These are phyloP conservation scores for Tetracladium setigerum DNA, from an alignment of 495 filamentous ascomycete species.

Conservation along the genomic window DNA sequence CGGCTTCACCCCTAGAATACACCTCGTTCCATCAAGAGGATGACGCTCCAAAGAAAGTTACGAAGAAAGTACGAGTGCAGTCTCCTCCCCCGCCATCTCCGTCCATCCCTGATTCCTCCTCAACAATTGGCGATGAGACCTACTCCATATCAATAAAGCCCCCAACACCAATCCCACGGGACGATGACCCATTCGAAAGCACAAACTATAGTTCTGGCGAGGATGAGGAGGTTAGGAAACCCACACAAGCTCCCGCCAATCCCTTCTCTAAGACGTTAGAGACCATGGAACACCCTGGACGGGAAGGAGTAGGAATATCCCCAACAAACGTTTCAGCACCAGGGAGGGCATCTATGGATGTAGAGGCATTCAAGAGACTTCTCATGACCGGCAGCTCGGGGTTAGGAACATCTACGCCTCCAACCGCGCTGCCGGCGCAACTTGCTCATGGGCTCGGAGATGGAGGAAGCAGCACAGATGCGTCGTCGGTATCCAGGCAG, in stretches of 20 bases:
- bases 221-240: slow-evolving; percentile 4
- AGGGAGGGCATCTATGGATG: slow-evolving; percentile 43
- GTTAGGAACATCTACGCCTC: slow-evolving; percentile 5
- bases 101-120: slow-evolving; percentile 24
- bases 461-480: slow-evolving; percentile 23
- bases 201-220: slow-evolving; percentile 13
- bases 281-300: slow-evolving; percentile 30
- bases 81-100: slow-evolving; percentile 46
- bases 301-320: slow-evolving; percentile 17
- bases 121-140: slow-evolving; percentile 20
- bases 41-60: slow-evolving; percentile 27
- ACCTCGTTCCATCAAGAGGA: background rate
- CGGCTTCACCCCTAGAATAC: background rate
- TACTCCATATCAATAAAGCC: slow-evolving; percentile 25
- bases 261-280: slow-evolving; percentile 42
- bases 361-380: slow-evolving; percentile 53
- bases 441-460: slow-evolving; percentile 14
- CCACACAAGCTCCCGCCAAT: slow-evolving; percentile 31
- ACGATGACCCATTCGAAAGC: slow-evolving; percentile 19
- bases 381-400: slow-evolving; percentile 51
- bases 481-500: slow-evolving; percentile 22
- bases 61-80: slow-evolving; percentile 49
- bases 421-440: background rate
- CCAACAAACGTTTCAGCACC: slow-evolving; percentile 12
- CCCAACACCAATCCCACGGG: slow-evolving; percentile 16